Conservation (phyloP, 345 rosid species). For the Aquilaria sinensis region DNA sequence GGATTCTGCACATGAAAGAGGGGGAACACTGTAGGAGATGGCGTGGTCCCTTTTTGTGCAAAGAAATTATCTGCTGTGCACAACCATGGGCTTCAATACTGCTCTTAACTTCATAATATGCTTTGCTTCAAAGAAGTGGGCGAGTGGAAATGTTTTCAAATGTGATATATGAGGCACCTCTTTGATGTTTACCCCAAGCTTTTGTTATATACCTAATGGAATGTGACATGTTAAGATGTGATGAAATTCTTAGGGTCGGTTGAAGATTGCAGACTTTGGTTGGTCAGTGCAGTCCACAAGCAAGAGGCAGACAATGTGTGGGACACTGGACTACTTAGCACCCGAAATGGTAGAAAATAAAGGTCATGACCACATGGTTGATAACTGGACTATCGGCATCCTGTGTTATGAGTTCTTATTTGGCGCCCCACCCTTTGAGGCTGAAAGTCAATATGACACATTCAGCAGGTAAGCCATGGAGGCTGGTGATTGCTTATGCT, state of each 20-base stretch:
- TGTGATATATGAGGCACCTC: too few species aligned
- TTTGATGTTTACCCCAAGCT: too few species aligned
- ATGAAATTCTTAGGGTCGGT: conserved; percentile 49
- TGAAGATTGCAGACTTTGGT: conserved; percentile 94
- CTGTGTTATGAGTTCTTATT: conserved; percentile 94
- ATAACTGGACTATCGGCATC: conserved; percentile 93
- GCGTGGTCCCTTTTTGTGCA: too few species aligned
- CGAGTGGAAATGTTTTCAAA: too few species aligned
- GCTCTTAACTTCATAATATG: neutral
- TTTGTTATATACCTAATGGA: too few species aligned
- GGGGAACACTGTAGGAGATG: too few species aligned
- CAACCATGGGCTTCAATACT: too few species aligned
- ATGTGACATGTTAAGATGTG: too few species aligned
- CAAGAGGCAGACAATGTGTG: conserved; percentile 96
- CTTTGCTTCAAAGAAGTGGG: neutral
- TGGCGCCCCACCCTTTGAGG: conserved; percentile 90
- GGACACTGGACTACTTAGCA: conserved; percentile 90
- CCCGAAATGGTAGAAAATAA: conserved; percentile 95
- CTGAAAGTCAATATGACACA: conserved; percentile 75
- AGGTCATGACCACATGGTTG: conserved; percentile 87
- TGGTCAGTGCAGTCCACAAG: conserved; percentile 98
- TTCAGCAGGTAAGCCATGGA: conserved; percentile 51
- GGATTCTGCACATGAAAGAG: too few species aligned
- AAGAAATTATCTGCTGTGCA: too few species aligned
- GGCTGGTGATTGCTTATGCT: neutral